Conservation (phyloP, 495 filamentous ascomycete genomes). For the Ascobolus immersus region DNA sequence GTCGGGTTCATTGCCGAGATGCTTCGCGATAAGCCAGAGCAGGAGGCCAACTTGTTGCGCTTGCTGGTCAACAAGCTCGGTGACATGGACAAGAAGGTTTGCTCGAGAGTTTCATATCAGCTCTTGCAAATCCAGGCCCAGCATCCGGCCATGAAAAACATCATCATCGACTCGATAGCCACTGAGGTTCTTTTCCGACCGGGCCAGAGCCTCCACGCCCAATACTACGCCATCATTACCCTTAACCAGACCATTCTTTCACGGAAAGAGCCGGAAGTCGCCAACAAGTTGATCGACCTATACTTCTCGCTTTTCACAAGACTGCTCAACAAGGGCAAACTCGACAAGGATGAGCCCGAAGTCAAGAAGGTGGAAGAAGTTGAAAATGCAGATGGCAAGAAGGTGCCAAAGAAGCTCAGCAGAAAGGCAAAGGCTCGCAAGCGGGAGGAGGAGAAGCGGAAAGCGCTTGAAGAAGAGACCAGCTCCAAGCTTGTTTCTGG, state of each 20-base stretch:
- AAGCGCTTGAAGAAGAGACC: conserved; percentile 36
- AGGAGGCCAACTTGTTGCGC: conserved; percentile 79
- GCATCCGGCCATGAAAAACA: conserved; percentile 78
- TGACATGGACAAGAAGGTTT: conserved; percentile 78
- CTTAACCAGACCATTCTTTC: conserved; percentile 87
- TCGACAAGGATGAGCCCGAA: not conserved
- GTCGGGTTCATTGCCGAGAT: conserved; percentile 73
- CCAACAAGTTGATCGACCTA: conserved; percentile 54
- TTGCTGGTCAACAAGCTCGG: conserved; percentile 88
- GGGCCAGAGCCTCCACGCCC: conserved; percentile 62
- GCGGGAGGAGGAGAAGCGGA: conserved; percentile 27
- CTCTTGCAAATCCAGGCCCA: conserved; percentile 66
- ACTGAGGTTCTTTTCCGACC: conserved; percentile 66
- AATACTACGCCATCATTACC: conserved; percentile 88
- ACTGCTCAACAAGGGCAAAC: conserved; percentile 36
- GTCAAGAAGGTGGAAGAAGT: conserved; percentile 11
- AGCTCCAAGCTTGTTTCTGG: conserved; percentile 77
- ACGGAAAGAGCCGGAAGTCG: conserved; percentile 54
- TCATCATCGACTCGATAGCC: conserved; percentile 62
- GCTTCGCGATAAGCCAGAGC: conserved; percentile 85
- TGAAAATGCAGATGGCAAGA: conserved; percentile 9
- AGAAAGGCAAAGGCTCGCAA: conserved; percentile 13
- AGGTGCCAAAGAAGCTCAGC: conserved; percentile 12
- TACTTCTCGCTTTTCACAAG: conserved; percentile 72
- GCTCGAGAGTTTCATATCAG: conserved; percentile 72